Evolutionary conservation across 1,139 yeast species (phyloP), one percentile per base, ranked within the genome.

Genomic region (Yamadazyma dendronema): DNA sequence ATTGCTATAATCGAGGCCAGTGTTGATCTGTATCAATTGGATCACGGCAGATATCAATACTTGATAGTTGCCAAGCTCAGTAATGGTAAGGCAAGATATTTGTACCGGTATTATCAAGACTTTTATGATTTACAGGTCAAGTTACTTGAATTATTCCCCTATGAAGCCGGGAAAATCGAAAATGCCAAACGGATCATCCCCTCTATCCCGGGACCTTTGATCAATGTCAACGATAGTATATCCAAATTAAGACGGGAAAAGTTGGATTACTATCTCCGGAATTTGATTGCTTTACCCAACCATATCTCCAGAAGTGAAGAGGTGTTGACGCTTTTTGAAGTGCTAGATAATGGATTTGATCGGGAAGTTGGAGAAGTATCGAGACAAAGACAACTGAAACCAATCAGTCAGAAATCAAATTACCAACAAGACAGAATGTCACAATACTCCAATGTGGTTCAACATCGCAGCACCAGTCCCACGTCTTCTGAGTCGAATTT

Each of bases 191-290:
- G 98, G 47, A 84, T 84, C 28, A 74, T 92, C 43, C 98, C 99
- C 4, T 88, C 85, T 46, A 90, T 94, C 56, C 98, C 98, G 0
- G 98, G 98, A 1, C 99, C 98, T 2, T 74, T 92, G 36, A 84
- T 95, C 33, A 86, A 86, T 56, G 96, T 92, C 35, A 89, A 90
- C 46, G 97, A 90, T 56, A 77, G 84, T 36, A 84, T 90, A 39
- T 85, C 96, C 12, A 82, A 84, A 50, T 84, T 87, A 57, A 76
- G 98, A 52, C 74, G 92, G 48, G 86, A 81, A 26, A 95, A 88
- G 60, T 72, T 94, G 49, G 94, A 92, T 60, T 79, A 80, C 41
- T 92, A 92, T 57, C 81, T 94, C 37, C 74, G 81, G 37, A 85
- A 83, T 43, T 72, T 92, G 48, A 74, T 88, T 31, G 72, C 77